Evolutionary conservation across 2,329 filamentous ascomycete genomes (phyloP), one percentile per base, ranked within the genome.

Genomic region (Fusarium pseudocircinatum): DNA sequence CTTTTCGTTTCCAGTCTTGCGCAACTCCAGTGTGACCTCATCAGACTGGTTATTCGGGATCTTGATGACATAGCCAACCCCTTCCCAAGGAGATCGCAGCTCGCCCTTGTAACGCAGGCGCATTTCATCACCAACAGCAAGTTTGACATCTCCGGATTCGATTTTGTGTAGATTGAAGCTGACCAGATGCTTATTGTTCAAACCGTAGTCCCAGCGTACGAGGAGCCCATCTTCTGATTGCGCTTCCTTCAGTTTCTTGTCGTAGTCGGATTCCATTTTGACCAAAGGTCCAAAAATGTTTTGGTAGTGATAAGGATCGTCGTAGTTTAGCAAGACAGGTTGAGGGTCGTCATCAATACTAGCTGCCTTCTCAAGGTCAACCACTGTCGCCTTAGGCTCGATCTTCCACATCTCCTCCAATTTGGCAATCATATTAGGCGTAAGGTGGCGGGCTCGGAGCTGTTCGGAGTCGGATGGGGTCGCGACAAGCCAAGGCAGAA

Each of bases 11-110:
- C 94, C 95, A 72, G 96, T 96, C 78, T 96, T 94, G 75, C 96
- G 93, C 80, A 99, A 85, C 82, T 99, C 96, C 73, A 99, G 93
- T 15, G 93, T 97, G 59, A 99, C 96, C 81, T 99, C 96, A 79
- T 99, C 96, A 20, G 95, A 98, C 85, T 97, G 95, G 83, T 98
- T 98, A 87, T 99, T 98, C 28, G 96, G 97, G 68, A 99, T 98
- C 85, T 99, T 99, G 85, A 98, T 95, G 69, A 99, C 96, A 82
- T 99, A 99, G 73, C 96, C 96, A 39, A 99, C 96, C 42, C 96
- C 96, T 81, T 99, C 96, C 96, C 96, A 99, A 67, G 94, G 91
- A 20, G 93, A 89, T 46, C 95, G 93, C 56, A 99, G 87, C 82
- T 98, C 96, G 75, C 97, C 96, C 75, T 94, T 97, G 84, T 99